Evolutionary conservation across 192 early-diverging fungal genomes (phyloP).

Genomic region (Neocallimastix lanati): DNA sequence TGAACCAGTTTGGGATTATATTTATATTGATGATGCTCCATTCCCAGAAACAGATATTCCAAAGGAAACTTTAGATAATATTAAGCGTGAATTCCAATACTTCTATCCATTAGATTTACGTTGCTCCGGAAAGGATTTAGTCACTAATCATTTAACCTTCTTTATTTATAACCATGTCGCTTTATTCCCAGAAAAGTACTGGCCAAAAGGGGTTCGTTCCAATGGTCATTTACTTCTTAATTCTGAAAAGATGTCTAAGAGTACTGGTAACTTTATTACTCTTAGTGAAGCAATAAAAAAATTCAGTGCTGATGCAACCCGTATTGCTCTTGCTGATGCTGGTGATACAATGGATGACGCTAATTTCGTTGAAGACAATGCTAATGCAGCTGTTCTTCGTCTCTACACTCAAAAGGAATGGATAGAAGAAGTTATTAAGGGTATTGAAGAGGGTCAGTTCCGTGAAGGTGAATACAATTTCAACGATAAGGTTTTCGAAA

Average conservation of each 20-base stretch:
- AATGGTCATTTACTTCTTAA: constrained; percentile 96
- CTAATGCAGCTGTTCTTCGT: constrained; percentile 86
- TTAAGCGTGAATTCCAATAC: constrained; percentile 85
- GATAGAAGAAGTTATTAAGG: constrained; percentile 52
- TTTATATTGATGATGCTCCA: constrained; percentile 50
- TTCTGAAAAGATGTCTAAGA: constrained; percentile 94
- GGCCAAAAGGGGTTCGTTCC: constrained; percentile 69
- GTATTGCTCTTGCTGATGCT: constrained; percentile 87
- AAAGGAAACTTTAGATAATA: constrained; percentile 44
- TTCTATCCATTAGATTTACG: constrained; percentile 97
- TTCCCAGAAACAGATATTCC: constrained; percentile 34
- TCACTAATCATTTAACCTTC: constrained; percentile 95
- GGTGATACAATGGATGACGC: constrained; percentile 94
- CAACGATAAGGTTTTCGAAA: constrained; percentile 83
- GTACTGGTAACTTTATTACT: constrained; percentile 88
- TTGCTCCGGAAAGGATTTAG: constrained; percentile 87
- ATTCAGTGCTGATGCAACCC: constrained; percentile 91
- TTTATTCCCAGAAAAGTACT: constrained; percentile 75
- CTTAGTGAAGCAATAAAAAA: constrained; percentile 54
- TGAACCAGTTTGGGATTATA: constrained; percentile 79
- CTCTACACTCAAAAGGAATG: constrained; percentile 80
- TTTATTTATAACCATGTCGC: constrained; percentile 91
- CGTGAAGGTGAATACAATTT: constrained; percentile 39
- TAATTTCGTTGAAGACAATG: constrained; percentile 89
- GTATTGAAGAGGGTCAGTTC: constrained; percentile 21